Evolutionary conservation across 1,284 basidiomycete species (phyloP).

Genomic region (Malassezia vespertilionis): DNA sequence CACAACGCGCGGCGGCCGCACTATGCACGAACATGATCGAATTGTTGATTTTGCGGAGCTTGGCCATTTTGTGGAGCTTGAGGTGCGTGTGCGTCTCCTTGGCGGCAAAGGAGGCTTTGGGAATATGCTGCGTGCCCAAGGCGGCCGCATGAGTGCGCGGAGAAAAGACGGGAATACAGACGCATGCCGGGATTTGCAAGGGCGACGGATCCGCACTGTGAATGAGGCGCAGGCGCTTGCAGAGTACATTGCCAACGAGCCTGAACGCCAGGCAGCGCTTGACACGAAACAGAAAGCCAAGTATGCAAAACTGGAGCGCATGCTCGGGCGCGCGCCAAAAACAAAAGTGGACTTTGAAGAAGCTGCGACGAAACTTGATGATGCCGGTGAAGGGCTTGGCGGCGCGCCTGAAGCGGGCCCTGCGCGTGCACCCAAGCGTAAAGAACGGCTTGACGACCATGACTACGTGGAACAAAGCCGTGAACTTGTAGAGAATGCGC

Average conservation of each 20-base stretch:
- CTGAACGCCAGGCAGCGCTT: constrained; percentile 63
- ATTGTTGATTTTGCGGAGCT: neutral
- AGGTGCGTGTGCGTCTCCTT: constrained; percentile 45
- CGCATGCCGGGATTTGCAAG: constrained; percentile 83
- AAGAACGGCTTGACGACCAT: constrained; percentile 68
- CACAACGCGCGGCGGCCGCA: constrained; percentile 5
- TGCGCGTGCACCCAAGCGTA: constrained; percentile 61
- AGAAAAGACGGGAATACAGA: constrained; percentile 62
- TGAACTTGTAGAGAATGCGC: constrained; percentile 83
- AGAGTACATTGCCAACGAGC: constrained; percentile 74
- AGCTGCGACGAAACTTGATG: constrained; percentile 34
- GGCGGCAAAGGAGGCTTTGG: constrained; percentile 98
- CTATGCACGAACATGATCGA: neutral
- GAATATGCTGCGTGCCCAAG: constrained; percentile 85
- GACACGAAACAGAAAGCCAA: constrained; percentile 60
- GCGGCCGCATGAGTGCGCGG: constrained; percentile 83
- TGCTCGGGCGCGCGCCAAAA: constrained; percentile 31
- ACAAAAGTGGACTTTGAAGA: constrained; percentile 45
- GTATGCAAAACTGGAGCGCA: constrained; percentile 65
- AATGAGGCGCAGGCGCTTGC: constrained; percentile 93
- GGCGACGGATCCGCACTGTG: constrained; percentile 76
- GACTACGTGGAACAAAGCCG: constrained; percentile 83
- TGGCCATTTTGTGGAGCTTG: constrained; percentile 15
- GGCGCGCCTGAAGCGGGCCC: constrained; percentile 2
- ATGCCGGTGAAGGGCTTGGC: constrained; percentile 44